These are phyloP conservation scores for Zoysia matrella DNA, from an alignment of 202 grass and related monocot species.

Conservation along the genomic window DNA sequence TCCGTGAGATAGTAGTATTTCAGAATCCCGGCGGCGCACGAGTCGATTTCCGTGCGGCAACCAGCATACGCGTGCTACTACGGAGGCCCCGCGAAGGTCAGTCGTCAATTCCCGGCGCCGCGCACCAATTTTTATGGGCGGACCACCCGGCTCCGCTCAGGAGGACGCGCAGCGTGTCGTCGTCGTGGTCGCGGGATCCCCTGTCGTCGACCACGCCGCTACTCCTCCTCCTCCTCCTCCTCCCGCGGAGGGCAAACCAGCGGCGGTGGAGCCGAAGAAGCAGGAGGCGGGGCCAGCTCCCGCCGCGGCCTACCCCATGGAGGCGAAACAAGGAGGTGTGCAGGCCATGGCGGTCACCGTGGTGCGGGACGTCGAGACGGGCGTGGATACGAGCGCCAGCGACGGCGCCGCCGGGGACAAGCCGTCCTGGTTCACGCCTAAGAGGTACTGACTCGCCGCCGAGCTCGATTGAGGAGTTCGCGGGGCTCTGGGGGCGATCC, in stretches of 20 bases:
- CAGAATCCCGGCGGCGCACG: slow-evolving; percentile 23
- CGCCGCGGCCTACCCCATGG: neutral
- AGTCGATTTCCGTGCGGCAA: slow-evolving; percentile 11
- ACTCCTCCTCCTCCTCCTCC: neutral
- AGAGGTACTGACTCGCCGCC: slow-evolving; percentile 55
- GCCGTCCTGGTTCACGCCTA: slow-evolving; percentile 96
- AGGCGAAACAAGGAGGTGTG: slow-evolving; percentile 36
- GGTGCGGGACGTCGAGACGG: slow-evolving; percentile 55
- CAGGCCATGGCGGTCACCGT: slow-evolving; percentile 77
- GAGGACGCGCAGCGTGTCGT: slow-evolving; percentile 32
- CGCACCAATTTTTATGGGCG: slow-evolving; percentile 56
- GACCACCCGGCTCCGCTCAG: slow-evolving; percentile 45
- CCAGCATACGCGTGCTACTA: neutral
- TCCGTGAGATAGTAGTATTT: slow-evolving; percentile 38
- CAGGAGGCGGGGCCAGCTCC: slow-evolving; percentile 20
- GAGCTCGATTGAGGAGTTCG: neutral
- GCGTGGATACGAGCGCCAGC: slow-evolving; percentile 35
- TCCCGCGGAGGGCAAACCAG: neutral
- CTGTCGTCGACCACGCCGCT: slow-evolving; percentile 21
- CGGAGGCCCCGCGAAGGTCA: neutral
- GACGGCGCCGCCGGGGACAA: slow-evolving; percentile 37
- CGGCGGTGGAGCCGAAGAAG: neutral
- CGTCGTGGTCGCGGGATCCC: slow-evolving; percentile 39
- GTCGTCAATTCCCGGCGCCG: slow-evolving; percentile 8
- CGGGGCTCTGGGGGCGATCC: neutral